Evolutionary conservation across 73 alveolate species (phyloP).

Genomic region (Paraurostyla sp.): DNA sequence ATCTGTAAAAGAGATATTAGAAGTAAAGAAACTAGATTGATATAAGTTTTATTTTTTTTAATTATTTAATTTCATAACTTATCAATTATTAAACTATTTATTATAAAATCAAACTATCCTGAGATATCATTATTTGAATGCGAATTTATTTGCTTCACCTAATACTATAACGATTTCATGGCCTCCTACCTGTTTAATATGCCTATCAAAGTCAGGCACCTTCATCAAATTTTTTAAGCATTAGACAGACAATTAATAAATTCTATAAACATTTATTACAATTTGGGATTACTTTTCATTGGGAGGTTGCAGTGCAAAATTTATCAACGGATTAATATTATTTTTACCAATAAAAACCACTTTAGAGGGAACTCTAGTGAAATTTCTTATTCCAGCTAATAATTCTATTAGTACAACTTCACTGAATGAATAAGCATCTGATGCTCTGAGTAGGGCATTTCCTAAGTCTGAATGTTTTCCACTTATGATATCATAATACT

Average conservation of each 20-base stretch:
- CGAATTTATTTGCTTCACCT: conserved; percentile 54
- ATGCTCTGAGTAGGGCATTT: conserved; percentile 31
- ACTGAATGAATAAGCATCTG: conserved; percentile 23
- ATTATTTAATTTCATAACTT: too few relatives aligned
- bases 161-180: conserved; percentile 44
- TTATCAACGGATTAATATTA: background rate
- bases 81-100: too few relatives aligned
- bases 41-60: too few relatives aligned
- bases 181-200: conserved; percentile 53
- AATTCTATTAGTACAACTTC: conserved; percentile 59
- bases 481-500: conserved; percentile 57
- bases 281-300: conserved; percentile 53
- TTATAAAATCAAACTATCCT: too few relatives aligned
- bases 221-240: conserved; percentile 19
- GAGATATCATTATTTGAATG: conserved; percentile 42
- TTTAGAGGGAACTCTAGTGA: conserved; percentile 35
- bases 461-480: conserved; percentile 39
- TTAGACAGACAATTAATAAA: conserved; percentile 12
- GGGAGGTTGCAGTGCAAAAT: conserved; percentile 42
- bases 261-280: background rate
- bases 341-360: conserved; percentile 31
- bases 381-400: conserved; percentile 63
- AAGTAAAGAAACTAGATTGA: too few relatives aligned
- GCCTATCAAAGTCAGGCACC: conserved; percentile 66
- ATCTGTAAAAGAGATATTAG: too few relatives aligned